A percentile compares a stretch with the other conserved stretches of the same genome.
Conservation (phyloP, 805 yeast species). For the Candida ulmi region DNA sequence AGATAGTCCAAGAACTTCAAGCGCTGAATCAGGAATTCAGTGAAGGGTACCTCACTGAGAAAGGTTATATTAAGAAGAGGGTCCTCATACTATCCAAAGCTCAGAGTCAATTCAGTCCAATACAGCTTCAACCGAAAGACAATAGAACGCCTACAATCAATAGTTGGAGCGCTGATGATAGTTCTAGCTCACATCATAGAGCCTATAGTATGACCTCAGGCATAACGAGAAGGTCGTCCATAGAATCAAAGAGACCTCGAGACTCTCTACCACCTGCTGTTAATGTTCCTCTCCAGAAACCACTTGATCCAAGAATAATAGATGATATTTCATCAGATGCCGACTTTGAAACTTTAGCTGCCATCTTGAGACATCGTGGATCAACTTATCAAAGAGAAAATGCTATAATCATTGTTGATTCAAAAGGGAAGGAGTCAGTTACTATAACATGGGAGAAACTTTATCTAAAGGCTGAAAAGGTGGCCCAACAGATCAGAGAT, state of each 20-base stretch:
- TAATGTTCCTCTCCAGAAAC: slow-evolving; percentile 25
- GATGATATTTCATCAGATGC: slow-evolving; percentile 31
- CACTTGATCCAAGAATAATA: slow-evolving; percentile 57
- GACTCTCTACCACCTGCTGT: slow-evolving; percentile 27
- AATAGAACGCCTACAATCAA: slow-evolving; percentile 1
- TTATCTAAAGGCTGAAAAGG: slow-evolving; percentile 74
- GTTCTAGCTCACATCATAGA: slow-evolving; percentile 14
- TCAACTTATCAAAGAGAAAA: slow-evolving; percentile 55
- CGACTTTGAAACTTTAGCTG: slow-evolving; percentile 58
- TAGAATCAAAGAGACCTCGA: slow-evolving; percentile 24
- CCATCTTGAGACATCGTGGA: slow-evolving; percentile 70
- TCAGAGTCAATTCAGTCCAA: slow-evolving; percentile 5
- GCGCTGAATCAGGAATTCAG: slow-evolving; percentile 44
- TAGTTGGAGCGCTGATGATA: slow-evolving; percentile 1
- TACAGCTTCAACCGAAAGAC: neutral
- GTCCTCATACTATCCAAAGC: slow-evolving; percentile 29
- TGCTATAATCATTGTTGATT: slow-evolving; percentile 70
- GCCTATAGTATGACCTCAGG: slow-evolving; percentile 21
- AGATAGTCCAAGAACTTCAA: slow-evolving; percentile 23
- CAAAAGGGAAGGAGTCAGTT: slow-evolving; percentile 72
- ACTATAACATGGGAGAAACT: slow-evolving; percentile 88
- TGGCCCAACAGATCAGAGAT: slow-evolving; percentile 77
- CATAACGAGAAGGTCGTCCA: slow-evolving; percentile 24
- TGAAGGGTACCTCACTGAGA: slow-evolving; percentile 69
- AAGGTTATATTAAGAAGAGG: slow-evolving; percentile 63